These are phyloP conservation scores for Alliaria petiolata DNA, from an alignment of 345 rosid genomes.

Conservation along the genomic window DNA sequence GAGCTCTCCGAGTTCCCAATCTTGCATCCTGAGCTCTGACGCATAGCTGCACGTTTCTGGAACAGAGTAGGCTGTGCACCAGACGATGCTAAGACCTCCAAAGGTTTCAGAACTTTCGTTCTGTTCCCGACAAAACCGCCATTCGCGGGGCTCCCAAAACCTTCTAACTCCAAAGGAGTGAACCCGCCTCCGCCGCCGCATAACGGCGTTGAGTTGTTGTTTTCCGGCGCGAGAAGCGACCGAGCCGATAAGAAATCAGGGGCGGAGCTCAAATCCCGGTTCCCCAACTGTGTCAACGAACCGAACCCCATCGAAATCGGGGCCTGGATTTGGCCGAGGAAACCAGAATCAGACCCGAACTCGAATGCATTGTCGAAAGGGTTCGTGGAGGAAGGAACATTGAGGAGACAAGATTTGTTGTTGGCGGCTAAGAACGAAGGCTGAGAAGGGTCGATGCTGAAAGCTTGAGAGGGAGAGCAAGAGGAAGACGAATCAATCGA, in stretches of 20 bases:
- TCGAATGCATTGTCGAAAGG: constrained; percentile 62
- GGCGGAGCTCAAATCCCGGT: constrained; percentile 39
- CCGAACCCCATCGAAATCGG: constrained; percentile 42
- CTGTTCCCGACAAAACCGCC: constrained; percentile 35
- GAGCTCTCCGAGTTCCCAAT: constrained; percentile 55
- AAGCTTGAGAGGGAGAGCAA: constrained; percentile 63
- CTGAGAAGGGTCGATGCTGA: constrained; percentile 49
- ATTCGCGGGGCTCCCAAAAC: constrained; percentile 45
- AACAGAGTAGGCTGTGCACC: constrained; percentile 72
- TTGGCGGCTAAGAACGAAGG: constrained; percentile 23
- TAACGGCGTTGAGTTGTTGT: constrained; percentile 15
- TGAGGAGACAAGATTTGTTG: constrained; percentile 42
- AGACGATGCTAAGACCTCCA: constrained; percentile 52
- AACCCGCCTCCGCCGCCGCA: constrained; percentile 32
- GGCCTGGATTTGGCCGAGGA: constrained; percentile 41
- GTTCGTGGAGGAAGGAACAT: constrained; percentile 35
- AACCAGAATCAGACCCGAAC: constrained; percentile 50
- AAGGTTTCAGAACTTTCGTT: constrained; percentile 47
- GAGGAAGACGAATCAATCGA: constrained; percentile 62
- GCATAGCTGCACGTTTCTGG: constrained; percentile 72
- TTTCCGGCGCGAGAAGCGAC: constrained; percentile 38
- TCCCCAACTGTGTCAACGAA: constrained; percentile 36
- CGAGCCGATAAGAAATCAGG: constrained; percentile 46
- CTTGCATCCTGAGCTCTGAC: constrained; percentile 44
- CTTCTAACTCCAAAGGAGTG: constrained; percentile 42